Evolutionary conservation across 202 grass and related monocot genomes (phyloP), one percentile per base, ranked within the genome.

Genomic region (Bolboschoenoplectus hybrid): DNA sequence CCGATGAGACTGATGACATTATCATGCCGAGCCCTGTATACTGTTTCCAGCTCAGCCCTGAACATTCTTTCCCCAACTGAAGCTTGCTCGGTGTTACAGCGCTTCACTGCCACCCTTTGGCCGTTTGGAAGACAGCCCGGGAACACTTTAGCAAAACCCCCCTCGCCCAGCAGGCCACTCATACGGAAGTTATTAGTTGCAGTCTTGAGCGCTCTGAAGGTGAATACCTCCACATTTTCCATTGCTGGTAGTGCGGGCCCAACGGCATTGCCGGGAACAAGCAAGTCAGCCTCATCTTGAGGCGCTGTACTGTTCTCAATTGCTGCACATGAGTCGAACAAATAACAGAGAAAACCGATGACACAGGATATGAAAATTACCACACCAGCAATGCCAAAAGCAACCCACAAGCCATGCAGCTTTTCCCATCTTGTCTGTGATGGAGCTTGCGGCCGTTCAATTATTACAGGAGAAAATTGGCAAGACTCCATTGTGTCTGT

Each of bases 1-100:
- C 80, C 80, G 1, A 82, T 82, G 40, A 82, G 57, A 1, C 2
- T 12, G 3, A 65, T 5, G 10, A 82, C 56, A 64, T 82, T 82
- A 17, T 2, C 17, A 47, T 82, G 80, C 3, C 40, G 35, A 17
- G 43, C 39, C 19, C 3, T 2, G 58, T 58, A 26, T 19, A 32
- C 32, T 63, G 57, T 49, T 2, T 12, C 2, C 7, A 82, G 1
- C 80, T 82, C 80, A 16, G 11, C 4, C 9, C 0, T 20, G 61
- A 82, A 82, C 11, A 17, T 26, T 9, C 6, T 2, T 2, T 43
- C 47, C 47, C 0, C 4, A 50, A 51, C 46, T 52, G 4, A 1
- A 12, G 0, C 1, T 32, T 17, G 17, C 5, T 6, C 3, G 13
- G 0, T 17, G 5, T 56, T 35, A 38, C 32, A 9, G 12, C 34